phyloP scores from a whole-genome alignment of 495 filamentous ascomycete genomes.

The Neurospora cerealis region DNA sequence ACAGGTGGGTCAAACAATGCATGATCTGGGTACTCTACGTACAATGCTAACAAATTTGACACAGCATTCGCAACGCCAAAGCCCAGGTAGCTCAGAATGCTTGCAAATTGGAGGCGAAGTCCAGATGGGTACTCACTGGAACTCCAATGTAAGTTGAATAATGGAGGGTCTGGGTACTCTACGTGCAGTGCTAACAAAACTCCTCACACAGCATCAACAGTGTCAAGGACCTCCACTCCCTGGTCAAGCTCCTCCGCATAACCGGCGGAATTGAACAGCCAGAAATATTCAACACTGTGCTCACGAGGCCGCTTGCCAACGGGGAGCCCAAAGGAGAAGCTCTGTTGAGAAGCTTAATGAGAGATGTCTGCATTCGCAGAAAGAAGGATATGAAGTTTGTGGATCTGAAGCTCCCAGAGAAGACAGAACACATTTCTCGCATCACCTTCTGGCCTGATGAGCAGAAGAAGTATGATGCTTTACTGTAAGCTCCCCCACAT shows the following conservation, averaged over 20 bases:
- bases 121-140: slow-evolving; percentile 76
- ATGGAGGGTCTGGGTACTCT: not conserved
- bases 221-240: slow-evolving; percentile 73
- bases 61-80: slow-evolving; percentile 63
- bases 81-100: slow-evolving; percentile 64
- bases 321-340: slow-evolving; percentile 44
- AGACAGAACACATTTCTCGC: slow-evolving; percentile 72
- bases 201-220: slow-evolving; percentile 47
- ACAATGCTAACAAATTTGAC: not conserved
- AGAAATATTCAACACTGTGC: slow-evolving; percentile 62
- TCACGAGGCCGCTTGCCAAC: slow-evolving; percentile 59
- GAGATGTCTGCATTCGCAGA: slow-evolving; percentile 71
- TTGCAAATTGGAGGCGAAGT: slow-evolving; percentile 53
- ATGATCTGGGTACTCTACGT: not conserved
- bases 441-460: slow-evolving; percentile 71
- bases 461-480: slow-evolving; percentile 66
- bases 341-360: slow-evolving; percentile 69
- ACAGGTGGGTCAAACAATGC: slow-evolving; percentile 20
- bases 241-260: slow-evolving; percentile 69
- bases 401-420: slow-evolving; percentile 67
- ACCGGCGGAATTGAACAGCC: slow-evolving; percentile 68
- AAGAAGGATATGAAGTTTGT: slow-evolving; percentile 88
- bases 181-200: not conserved
- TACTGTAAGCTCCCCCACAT: slow-evolving; percentile 42
- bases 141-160: slow-evolving; percentile 51